These are phyloP conservation scores for Saccharomyces hybrid DNA, from an alignment of 1,139 yeast species.

Conservation along the genomic window DNA sequence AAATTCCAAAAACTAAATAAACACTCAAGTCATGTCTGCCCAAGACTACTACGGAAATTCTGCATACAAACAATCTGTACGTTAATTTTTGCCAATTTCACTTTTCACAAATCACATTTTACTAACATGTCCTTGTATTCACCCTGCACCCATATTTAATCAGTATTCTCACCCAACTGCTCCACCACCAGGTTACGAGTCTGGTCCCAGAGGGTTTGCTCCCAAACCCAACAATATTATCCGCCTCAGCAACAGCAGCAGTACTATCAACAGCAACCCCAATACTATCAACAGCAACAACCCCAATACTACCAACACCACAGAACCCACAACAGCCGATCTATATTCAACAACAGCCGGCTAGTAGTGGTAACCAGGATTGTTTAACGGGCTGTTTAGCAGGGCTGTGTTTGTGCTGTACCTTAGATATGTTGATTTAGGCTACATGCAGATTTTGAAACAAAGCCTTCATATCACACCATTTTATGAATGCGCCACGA, in stretches of 20 bases:
- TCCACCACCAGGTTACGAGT: slow-evolving; percentile 16
- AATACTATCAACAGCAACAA: slow-evolving; percentile 12
- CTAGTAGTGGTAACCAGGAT: slow-evolving; percentile 34
- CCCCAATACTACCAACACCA: slow-evolving; percentile 28
- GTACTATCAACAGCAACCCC: slow-evolving; percentile 17
- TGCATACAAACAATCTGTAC: slow-evolving; percentile 8
- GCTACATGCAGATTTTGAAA: background rate
- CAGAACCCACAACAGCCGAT: slow-evolving; percentile 44
- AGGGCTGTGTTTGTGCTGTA: slow-evolving; percentile 64
- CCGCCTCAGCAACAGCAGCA: slow-evolving; percentile 11
- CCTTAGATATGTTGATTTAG: slow-evolving; percentile 55
- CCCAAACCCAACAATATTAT: slow-evolving; percentile 7
- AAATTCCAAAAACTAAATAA: background rate
- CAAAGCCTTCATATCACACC: background rate
- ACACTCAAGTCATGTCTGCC: slow-evolving; percentile 12
- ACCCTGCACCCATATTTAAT: background rate
- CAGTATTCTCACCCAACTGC: slow-evolving; percentile 18
- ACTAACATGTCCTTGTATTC: background rate
- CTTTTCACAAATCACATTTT: background rate
- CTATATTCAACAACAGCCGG: slow-evolving; percentile 51
- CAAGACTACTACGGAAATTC: slow-evolving; percentile 15
- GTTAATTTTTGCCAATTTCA: slow-evolving; percentile 7
- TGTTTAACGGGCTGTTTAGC: slow-evolving; percentile 64
- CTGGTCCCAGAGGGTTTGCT: slow-evolving; percentile 7
- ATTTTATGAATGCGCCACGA: background rate